phyloP scores from a whole-genome alignment of 2,329 filamentous ascomycete species.

The Pleomassaria siparia region DNA sequence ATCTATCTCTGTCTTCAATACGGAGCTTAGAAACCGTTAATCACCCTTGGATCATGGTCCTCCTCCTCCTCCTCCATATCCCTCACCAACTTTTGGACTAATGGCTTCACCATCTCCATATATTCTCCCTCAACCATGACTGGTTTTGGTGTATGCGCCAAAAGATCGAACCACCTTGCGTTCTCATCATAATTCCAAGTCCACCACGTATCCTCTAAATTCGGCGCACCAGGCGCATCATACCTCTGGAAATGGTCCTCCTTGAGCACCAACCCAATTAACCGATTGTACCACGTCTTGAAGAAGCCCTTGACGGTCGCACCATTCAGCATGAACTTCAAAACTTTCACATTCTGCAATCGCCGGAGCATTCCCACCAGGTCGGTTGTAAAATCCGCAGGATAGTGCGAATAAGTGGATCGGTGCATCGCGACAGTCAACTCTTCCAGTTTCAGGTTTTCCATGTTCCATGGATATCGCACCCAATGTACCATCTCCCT shows the following conservation, averaged over 20 bases:
- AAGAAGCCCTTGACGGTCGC: slow-evolving; percentile 41
- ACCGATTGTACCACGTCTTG: slow-evolving; percentile 41
- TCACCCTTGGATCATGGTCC: slow-evolving; percentile 39
- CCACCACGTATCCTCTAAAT: slow-evolving; percentile 44
- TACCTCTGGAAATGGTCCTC: slow-evolving; percentile 46
- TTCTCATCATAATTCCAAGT: slow-evolving; percentile 36
- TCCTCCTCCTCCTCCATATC: slow-evolving; percentile 42
- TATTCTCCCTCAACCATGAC: slow-evolving; percentile 41
- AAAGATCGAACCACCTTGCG: slow-evolving; percentile 32
- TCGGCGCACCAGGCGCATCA: slow-evolving; percentile 28
- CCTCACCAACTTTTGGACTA: slow-evolving; percentile 37
- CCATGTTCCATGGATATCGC: slow-evolving; percentile 33
- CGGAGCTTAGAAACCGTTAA: slow-evolving; percentile 14
- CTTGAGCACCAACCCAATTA: slow-evolving; percentile 45
- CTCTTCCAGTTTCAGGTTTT: slow-evolving; percentile 33
- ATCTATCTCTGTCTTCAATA: too few relatives aligned
- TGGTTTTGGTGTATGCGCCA: slow-evolving; percentile 26
- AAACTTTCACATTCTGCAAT: slow-evolving; percentile 32
- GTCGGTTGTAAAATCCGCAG: slow-evolving; percentile 35
- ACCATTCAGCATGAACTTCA: slow-evolving; percentile 39
- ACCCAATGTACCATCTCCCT: slow-evolving; percentile 35
- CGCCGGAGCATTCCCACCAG: slow-evolving; percentile 37
- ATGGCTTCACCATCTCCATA: slow-evolving; percentile 40
- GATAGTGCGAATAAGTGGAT: slow-evolving; percentile 36
- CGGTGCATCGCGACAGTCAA: slow-evolving; percentile 35